These are phyloP conservation scores for Fraxinus americana DNA, from an alignment of 257 asterid genomes.

Conservation along the genomic window DNA sequence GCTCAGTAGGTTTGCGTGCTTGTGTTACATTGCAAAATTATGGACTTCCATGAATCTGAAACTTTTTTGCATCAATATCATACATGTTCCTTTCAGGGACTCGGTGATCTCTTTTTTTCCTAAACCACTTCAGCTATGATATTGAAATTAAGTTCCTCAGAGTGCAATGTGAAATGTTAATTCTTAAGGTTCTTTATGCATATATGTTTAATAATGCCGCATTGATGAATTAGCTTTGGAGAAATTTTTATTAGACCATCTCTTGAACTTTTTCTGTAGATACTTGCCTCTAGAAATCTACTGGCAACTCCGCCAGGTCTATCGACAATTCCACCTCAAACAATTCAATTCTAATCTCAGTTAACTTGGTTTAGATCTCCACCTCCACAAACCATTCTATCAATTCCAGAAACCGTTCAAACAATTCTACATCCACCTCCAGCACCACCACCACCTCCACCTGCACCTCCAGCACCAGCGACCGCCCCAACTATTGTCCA, in stretches of 20 bases:
- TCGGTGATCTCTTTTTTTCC: not conserved
- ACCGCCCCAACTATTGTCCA: too few relatives aligned
- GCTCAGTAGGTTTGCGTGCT: not conserved
- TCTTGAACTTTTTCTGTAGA: slow-evolving; percentile 50
- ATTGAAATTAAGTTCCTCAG: too few relatives aligned
- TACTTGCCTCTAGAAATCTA: slow-evolving; percentile 93
- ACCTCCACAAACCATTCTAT: too few relatives aligned
- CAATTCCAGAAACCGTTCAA: too few relatives aligned
- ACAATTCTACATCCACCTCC: too few relatives aligned
- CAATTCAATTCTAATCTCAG: too few relatives aligned
- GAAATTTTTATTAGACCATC: slow-evolving; percentile 13
- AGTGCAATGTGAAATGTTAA: not conserved
- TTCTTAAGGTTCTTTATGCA: not conserved
- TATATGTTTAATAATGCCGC: not conserved
- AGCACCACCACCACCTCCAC: too few relatives aligned
- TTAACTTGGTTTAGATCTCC: too few relatives aligned
- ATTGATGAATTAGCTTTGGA: slow-evolving; percentile 17
- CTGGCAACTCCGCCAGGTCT: too few relatives aligned
- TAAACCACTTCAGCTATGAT: not conserved
- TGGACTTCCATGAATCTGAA: not conserved
- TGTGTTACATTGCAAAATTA: not conserved
- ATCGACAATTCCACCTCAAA: too few relatives aligned
- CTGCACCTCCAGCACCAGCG: too few relatives aligned
- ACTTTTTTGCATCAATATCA: not conserved
- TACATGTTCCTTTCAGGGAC: not conserved